Base-by-base conservation (phyloP, 1,139 yeast species). In the Suhomyces bribrorum region DNA sequence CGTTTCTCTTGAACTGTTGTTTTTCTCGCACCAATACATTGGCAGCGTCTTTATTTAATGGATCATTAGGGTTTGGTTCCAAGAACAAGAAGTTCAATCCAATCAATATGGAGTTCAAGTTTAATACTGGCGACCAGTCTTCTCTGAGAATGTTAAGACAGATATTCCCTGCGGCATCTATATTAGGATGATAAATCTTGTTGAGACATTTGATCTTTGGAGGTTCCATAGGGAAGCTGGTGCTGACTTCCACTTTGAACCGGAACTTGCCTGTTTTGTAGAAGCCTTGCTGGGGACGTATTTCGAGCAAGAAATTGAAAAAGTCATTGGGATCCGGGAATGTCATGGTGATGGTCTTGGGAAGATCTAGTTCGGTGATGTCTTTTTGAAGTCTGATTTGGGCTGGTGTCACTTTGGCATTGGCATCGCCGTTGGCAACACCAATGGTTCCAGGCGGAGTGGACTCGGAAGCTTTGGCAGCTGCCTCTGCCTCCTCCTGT, bases 41-140 rank as follows among this genome's bases (percentile, higher is more conserved):
- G 1, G 97, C 97, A 2, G 97, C 97, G 16, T 78, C 84, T 57
- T 89, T 88, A 59, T 92, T 92, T 49, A 92, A 73, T 2, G 98
- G 98, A 59, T 92, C 97, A 43, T 81, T 82, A 1, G 95, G 84
- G 58, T 89, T 90, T 11, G 97, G 97, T 53, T 90, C 97, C 44
- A 88, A 68, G 53, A 92, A 88, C 48, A 92, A 71, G 56, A 85
- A 89, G 56, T 89, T 80, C 44, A 92, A 71, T 0, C 98, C 98
- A 36, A 90, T 83, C 48, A 90, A 72, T 15, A 92, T 81, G 5
- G 92, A 75, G 57, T 85, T 88, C 55, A 92, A 68, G 47, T 84
- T 86, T 50, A 92, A 72, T 2, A 89, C 96, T 0, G 98, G 97
- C 24, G 92, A 82, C 98, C 98, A 92, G 60, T 90, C 97, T 60